Evolutionary conservation across 805 yeast genomes (phyloP).

Genomic region (Novakomyces olei): DNA sequence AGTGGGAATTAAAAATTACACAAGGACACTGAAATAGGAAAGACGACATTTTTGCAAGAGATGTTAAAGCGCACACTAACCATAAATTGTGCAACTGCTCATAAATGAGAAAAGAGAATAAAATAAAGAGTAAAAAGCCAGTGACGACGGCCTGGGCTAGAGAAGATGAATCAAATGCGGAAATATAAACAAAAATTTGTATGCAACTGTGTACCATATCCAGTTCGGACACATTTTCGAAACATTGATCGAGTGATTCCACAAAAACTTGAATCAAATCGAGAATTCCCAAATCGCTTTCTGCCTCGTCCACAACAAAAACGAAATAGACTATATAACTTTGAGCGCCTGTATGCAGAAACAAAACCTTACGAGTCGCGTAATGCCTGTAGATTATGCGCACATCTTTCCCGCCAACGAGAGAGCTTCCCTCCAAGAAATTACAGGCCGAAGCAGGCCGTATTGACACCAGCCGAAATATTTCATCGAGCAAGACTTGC

Average conservation of each 20-base stretch:
- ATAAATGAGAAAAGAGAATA: neutral
- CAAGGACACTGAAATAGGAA: too few relatives aligned
- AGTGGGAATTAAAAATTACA: too few relatives aligned
- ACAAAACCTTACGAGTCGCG: too few relatives aligned
- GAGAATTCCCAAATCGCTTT: slow-evolving; percentile 76
- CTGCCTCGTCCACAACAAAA: slow-evolving; percentile 87
- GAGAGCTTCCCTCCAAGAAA: slow-evolving; percentile 72
- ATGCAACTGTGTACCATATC: slow-evolving; percentile 94
- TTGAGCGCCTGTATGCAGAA: too few relatives aligned
- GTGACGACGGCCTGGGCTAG: neutral
- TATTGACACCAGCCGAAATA: slow-evolving; percentile 49
- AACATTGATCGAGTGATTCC: slow-evolving; percentile 80
- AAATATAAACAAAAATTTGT: neutral
- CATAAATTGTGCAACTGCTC: neutral
- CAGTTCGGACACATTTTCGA: slow-evolving; percentile 81
- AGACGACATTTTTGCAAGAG: too few relatives aligned
- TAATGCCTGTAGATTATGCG: slow-evolving; percentile 83
- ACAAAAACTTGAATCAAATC: slow-evolving; percentile 94
- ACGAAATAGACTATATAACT: too few relatives aligned
- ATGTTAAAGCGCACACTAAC: neutral
- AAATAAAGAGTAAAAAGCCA: neutral
- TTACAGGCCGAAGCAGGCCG: slow-evolving; percentile 64
- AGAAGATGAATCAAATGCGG: neutral
- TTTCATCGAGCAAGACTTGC: slow-evolving; percentile 55
- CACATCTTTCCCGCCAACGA: slow-evolving; percentile 42